Evolutionary conservation across 2,329 filamentous ascomycete genomes (phyloP).

Genomic region (Aspergillus sp.): DNA sequence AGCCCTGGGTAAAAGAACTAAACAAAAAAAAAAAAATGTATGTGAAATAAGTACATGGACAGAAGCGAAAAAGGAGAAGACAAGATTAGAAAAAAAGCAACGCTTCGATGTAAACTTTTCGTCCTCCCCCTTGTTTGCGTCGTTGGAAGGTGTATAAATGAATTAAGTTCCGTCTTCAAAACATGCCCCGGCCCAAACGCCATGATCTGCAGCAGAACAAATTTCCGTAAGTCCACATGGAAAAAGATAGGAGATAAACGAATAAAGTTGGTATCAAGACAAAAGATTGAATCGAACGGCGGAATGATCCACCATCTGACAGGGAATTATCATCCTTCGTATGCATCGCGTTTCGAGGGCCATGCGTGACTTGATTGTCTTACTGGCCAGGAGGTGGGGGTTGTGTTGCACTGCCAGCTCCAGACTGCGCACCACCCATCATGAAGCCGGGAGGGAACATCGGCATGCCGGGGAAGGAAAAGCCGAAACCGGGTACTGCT

Average conservation of each 20-base stretch:
- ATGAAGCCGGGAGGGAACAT: conserved; percentile 51
- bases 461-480: conserved; percentile 51
- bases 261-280: conserved; percentile 21
- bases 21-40: neutral
- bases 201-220: conserved; percentile 5
- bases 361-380: conserved; percentile 12
- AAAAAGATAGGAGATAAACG: conserved; percentile 4
- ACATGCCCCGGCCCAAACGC: conserved; percentile 2
- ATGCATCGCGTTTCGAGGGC: neutral
- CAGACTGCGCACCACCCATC: conserved; percentile 39
- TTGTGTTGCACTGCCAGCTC: conserved; percentile 30
- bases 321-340: conserved; percentile 8
- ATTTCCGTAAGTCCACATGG: conserved; percentile 12
- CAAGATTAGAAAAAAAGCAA: neutral
- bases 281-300: conserved; percentile 12
- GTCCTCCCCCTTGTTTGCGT: neutral
- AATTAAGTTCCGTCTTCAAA: neutral
- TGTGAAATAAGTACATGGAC: conserved; percentile 5
- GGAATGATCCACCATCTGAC: neutral
- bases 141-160: neutral
- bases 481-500: conserved; percentile 56
- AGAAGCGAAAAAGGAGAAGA: neutral
- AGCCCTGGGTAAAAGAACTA: conserved; percentile 1
- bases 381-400: conserved; percentile 42
- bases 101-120: neutral